phyloP scores from a whole-genome alignment of 2,329 filamentous ascomycete genomes.

The Pseudopyricularia cyperi region DNA sequence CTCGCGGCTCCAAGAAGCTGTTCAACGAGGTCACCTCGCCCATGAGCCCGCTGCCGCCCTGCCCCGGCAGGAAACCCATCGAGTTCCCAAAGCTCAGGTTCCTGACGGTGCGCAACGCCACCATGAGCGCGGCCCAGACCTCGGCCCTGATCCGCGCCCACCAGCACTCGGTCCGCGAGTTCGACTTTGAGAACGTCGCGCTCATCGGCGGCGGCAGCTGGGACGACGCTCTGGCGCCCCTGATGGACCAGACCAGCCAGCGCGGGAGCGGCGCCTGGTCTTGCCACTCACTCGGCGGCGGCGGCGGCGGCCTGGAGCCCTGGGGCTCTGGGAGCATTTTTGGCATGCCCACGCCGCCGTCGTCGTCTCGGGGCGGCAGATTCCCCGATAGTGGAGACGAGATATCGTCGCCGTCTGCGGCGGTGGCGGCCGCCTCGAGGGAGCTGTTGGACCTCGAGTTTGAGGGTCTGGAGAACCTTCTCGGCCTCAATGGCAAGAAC shows the following conservation, averaged over 20 bases:
- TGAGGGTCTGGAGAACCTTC: constrained; percentile 21
- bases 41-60: constrained; percentile 47
- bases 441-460: constrained; percentile 31
- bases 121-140: constrained; percentile 60
- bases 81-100: constrained; percentile 54
- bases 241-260: constrained; percentile 37
- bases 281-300: constrained; percentile 20
- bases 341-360: constrained; percentile 12
- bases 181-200: constrained; percentile 66
- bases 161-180: constrained; percentile 55
- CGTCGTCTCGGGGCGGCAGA: neutral
- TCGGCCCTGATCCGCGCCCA: constrained; percentile 55
- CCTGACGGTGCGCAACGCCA: constrained; percentile 59
- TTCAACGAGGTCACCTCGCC: constrained; percentile 52
- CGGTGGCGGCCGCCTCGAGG: constrained; percentile 37
- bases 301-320: neutral
- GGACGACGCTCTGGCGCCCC: constrained; percentile 69
- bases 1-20: constrained; percentile 39
- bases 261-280: constrained; percentile 27
- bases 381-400: constrained; percentile 13
- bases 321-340: constrained; percentile 13
- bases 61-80: constrained; percentile 38
- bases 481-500: constrained; percentile 5
- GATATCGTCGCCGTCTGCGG: constrained; percentile 35
- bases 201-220: constrained; percentile 58